Evolutionary conservation across 352 stramenopile species (phyloP).

Genomic region (Phytophthora syringae): DNA sequence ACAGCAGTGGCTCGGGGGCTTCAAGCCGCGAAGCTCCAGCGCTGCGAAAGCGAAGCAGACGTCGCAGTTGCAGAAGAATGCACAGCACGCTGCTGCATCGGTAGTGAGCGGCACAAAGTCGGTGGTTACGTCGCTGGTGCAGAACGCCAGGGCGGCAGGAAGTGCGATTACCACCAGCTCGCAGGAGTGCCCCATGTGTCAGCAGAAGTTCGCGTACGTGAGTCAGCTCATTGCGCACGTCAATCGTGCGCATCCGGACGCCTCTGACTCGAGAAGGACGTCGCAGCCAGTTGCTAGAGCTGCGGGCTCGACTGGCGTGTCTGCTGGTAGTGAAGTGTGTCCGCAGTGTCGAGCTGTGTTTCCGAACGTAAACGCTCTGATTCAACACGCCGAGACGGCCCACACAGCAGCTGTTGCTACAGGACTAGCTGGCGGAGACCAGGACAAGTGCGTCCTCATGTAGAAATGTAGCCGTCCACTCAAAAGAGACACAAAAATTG

Average conservation of each 20-base stretch:
- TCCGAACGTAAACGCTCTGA: conserved; percentile 55
- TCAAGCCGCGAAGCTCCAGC: conserved; percentile 14
- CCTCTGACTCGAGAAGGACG: conserved; percentile 11
- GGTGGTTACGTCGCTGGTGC: conserved; percentile 48
- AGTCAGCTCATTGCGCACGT: conserved; percentile 79
- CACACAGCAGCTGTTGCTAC: conserved; percentile 37
- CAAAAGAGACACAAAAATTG: no score
- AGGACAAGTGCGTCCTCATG: conserved; percentile 75
- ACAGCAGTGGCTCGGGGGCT: conserved; percentile 46
- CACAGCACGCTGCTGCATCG: conserved; percentile 35
- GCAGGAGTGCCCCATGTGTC: conserved; percentile 76
- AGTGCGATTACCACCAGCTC: conserved; percentile 44
- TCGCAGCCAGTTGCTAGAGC: conserved; percentile 11
- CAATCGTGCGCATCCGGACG: conserved; percentile 71
- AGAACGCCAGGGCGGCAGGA: conserved; percentile 49
- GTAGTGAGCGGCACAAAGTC: conserved; percentile 52
- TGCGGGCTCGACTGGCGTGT: conserved; percentile 3
- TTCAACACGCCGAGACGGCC: conserved; percentile 65
- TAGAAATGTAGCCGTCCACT: no score
- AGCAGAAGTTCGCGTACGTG: conserved; percentile 76
- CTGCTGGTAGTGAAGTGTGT: conserved; percentile 57
- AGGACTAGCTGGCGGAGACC: conserved; percentile 27
- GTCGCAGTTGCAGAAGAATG: conserved; percentile 39
- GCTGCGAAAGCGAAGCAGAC: conserved; percentile 19
- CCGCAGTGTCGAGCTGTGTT: conserved; percentile 73